These are phyloP conservation scores for Syzygium syzygioides DNA, from an alignment of 441 rosid species.

Conservation along the genomic window DNA sequence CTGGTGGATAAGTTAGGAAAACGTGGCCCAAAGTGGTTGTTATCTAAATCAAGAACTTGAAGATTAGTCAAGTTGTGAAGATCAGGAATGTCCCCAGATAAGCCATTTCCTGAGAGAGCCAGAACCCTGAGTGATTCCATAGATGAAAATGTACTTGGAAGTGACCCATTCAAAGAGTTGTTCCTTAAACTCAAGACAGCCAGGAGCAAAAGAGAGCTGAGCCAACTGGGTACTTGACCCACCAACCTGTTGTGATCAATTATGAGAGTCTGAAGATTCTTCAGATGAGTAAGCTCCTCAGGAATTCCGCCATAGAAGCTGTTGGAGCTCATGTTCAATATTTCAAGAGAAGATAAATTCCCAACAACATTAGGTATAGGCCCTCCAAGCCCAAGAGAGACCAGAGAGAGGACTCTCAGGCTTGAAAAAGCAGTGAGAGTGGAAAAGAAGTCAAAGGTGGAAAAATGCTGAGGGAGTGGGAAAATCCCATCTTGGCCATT, in stretches of 20 bases:
- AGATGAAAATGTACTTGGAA: conserved; percentile 29
- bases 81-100: conserved; percentile 46
- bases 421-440: conserved; percentile 24
- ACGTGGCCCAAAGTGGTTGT: conserved; percentile 43
- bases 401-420: conserved; percentile 51
- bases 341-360: conserved; percentile 43
- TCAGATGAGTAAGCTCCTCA: conserved; percentile 31
- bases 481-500: conserved; percentile 22
- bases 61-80: conserved; percentile 42
- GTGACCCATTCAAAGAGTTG: conserved; percentile 41
- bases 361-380: conserved; percentile 35
- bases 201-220: conserved; percentile 29
- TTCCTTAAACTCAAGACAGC: conserved; percentile 50
- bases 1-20: conserved; percentile 38
- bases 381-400: conserved; percentile 48
- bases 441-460: conserved; percentile 30
- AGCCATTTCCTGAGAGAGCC: conserved; percentile 25
- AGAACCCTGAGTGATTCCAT: conserved; percentile 38
- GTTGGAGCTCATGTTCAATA: conserved; percentile 58
- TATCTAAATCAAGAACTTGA: conserved; percentile 47
- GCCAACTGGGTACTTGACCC: conserved; percentile 38
- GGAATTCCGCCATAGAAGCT: conserved; percentile 39
- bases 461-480: conserved; percentile 24
- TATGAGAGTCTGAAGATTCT: conserved; percentile 37
- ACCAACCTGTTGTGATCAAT: conserved; percentile 42